Evolutionary conservation across 805 yeast genomes (phyloP).

Genomic region (Candida saitoana): DNA sequence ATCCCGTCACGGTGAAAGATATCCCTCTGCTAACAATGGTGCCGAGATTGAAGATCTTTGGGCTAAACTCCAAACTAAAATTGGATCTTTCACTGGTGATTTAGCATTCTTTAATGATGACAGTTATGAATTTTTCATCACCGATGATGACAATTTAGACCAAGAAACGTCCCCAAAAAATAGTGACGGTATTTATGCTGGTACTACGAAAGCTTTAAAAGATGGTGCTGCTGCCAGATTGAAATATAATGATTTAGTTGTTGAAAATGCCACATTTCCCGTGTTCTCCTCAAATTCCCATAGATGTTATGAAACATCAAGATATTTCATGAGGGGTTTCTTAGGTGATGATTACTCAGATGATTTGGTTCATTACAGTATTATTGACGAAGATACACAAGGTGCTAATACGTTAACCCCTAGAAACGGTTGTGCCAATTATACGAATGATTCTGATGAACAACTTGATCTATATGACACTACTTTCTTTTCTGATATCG

Average conservation of each 20-base stretch:
- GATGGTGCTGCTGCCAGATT: conserved; percentile 49
- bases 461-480: conserved; percentile 25
- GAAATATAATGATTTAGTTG: conserved; percentile 47
- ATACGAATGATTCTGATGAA: conserved; percentile 12
- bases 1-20: conserved; percentile 79
- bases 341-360: conserved; percentile 40
- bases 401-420: conserved; percentile 65
- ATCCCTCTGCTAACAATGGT: conserved; percentile 33
- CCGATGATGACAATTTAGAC: conserved; percentile 37
- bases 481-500: conserved; percentile 49
- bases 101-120: conserved; percentile 48
- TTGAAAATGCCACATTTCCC: conserved; percentile 34
- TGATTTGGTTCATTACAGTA: conserved; percentile 26
- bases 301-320: conserved; percentile 54
- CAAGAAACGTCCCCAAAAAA: conserved; percentile 48
- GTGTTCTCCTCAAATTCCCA: conserved; percentile 54
- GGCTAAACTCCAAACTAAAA: conserved; percentile 23
- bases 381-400: conserved; percentile 44
- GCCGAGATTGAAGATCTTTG: conserved; percentile 22
- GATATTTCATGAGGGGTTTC: conserved; percentile 58
- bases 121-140: conserved; percentile 47
- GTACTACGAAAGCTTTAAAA: conserved; percentile 44
- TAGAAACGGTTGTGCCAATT: conserved; percentile 40
- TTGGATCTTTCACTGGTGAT: conserved; percentile 41
- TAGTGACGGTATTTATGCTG: conserved; percentile 45